These are phyloP conservation scores for Sugiyamaella floridensis DNA, from an alignment of 805 yeast genomes.

Conservation along the genomic window DNA sequence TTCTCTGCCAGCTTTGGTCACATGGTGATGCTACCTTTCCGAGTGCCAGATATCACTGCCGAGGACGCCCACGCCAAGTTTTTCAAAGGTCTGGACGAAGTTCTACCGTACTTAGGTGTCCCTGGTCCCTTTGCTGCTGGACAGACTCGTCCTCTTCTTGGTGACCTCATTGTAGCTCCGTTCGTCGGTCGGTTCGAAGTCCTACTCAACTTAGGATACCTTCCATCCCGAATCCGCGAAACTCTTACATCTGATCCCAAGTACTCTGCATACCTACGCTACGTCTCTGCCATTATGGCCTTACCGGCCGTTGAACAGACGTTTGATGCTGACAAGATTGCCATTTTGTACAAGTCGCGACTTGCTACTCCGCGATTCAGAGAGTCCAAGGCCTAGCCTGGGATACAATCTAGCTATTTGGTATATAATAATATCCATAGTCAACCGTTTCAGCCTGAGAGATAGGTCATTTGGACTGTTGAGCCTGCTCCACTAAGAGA, in stretches of 20 bases:
- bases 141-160: conserved; percentile 17
- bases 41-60: conserved; percentile 1
- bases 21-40: conserved; percentile 7
- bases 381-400: too few relatives aligned
- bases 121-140: conserved; percentile 13
- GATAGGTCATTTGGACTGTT: too few relatives aligned
- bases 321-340: conserved; percentile 11
- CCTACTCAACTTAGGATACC: conserved; percentile 5
- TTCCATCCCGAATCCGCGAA: conserved; percentile 8
- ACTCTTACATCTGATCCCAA: conserved; percentile 14
- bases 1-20: conserved; percentile 13
- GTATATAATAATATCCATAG: neutral
- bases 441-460: too few relatives aligned
- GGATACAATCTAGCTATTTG: neutral
- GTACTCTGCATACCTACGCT: conserved; percentile 17
- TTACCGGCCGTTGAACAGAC: conserved; percentile 20
- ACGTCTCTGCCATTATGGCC: conserved; percentile 14
- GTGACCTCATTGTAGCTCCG: conserved; percentile 21
- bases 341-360: neutral
- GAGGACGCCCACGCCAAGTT: conserved; percentile 5
- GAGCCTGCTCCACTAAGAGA: too few relatives aligned
- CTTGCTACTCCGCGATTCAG: too few relatives aligned
- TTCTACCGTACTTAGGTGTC: conserved; percentile 15
- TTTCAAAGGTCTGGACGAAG: conserved; percentile 17
- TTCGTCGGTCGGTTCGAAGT: conserved; percentile 17